Evolutionary conservation across 768 basidiomycete species (phyloP), one percentile per base, ranked within the genome.

Genomic region (Collybia mongolica): DNA sequence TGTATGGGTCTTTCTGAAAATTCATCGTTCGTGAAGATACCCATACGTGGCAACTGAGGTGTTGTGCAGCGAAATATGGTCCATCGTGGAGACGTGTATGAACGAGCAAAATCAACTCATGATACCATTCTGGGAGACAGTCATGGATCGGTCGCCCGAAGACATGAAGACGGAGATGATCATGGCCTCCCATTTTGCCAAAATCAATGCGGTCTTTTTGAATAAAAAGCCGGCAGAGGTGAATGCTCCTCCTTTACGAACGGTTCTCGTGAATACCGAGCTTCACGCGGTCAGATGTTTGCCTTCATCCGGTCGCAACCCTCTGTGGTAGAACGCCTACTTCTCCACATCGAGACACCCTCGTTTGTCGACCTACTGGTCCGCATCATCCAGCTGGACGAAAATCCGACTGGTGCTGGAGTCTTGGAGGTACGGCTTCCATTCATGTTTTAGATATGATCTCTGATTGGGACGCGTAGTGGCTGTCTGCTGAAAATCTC

Each of bases 1-100:
- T 23, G 11, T 32, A 14, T 4, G 22, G 9, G 11, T 15, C 17
- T 44, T 51, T 22, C 22, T 28, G 48, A 43, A 44, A 24, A 20
- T 39, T 24, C 44, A 36, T 38, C 32, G 14, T 47, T 7, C 1
- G n/a, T 19, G 37, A 47, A 97, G 95, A 68, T 98, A 93, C 67
- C 93, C 95, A 1, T 88, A 91, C 61, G 83, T 94, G 18, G 88
- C 93, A 14, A 93, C 95, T 22, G 96, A 98, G 66, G 93, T 98
- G 19, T 80, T 98, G 28, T 95, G 93, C 71, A 90, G 91, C 67
- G 94, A 96, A 60, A 87, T 96, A 69, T 97, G 93, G 88, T 90
- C 88, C 18, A 91, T 98, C 61, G 85, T 93, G 42, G 93, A 94
- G 68, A 92, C 91, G 1, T 90, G 93, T 59, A 74, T 96, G 60